phyloP scores from a whole-genome alignment of 352 stramenopile genomes.

The Phytophthora aleatoria region DNA sequence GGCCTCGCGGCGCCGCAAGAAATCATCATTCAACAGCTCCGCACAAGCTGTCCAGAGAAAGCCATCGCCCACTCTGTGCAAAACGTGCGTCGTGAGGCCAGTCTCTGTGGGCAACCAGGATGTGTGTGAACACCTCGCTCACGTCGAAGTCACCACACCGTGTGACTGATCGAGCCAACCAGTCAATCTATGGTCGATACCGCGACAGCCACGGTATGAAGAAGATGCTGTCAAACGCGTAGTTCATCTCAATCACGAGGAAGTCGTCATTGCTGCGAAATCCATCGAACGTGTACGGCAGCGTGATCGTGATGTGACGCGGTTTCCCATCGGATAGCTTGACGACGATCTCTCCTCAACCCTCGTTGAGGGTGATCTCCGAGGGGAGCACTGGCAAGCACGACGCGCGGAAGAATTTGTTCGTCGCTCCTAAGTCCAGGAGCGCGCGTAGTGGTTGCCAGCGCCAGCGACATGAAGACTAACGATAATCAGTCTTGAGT shows the following conservation, averaged over 20 bases:
- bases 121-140: background rate
- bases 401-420: background rate
- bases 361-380: no score
- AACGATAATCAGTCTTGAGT: background rate
- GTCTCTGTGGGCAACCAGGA: background rate
- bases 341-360: background rate
- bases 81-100: background rate
- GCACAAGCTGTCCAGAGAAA: background rate
- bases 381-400: background rate
- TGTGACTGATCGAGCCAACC: background rate
- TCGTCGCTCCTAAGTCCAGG: background rate
- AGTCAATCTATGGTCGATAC: background rate
- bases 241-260: background rate
- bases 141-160: background rate
- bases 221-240: background rate
- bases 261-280: background rate
- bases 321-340: background rate
- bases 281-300: background rate
- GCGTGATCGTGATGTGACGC: background rate
- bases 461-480: no score
- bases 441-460: no score
- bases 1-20: background rate
- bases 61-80: background rate
- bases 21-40: no score
- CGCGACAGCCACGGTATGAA: background rate